These are phyloP conservation scores for Fusarium longipes DNA, from an alignment of 2,329 filamentous ascomycete species.

Conservation along the genomic window DNA sequence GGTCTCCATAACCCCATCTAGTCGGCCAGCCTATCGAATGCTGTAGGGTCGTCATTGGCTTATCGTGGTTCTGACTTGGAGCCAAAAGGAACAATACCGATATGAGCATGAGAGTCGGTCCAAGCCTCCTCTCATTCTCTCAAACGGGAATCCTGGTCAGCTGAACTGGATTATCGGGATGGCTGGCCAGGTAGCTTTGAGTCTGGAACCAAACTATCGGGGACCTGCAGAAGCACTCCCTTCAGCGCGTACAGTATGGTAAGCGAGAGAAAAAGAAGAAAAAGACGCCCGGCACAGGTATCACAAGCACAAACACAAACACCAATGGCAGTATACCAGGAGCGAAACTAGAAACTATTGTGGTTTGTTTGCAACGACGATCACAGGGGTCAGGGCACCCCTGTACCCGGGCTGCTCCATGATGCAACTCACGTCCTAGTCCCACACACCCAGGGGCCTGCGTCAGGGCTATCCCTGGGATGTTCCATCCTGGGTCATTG, in stretches of 20 bases:
- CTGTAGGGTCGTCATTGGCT: constrained; percentile 35
- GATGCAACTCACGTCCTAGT: constrained; percentile 31
- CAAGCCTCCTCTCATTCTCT: constrained; percentile 13
- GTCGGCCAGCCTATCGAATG: constrained; percentile 15
- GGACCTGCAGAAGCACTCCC: constrained; percentile 29
- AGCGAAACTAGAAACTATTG: constrained; percentile 27
- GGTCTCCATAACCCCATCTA: constrained; percentile 27
- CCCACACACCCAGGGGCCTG: constrained; percentile 31
- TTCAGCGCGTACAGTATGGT: constrained; percentile 11
- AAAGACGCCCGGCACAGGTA: not conserved
- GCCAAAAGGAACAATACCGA: constrained; percentile 28
- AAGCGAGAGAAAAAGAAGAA: constrained; percentile 19
- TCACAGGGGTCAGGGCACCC: constrained; percentile 25
- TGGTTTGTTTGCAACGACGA: constrained; percentile 29
- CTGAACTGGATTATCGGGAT: constrained; percentile 15
- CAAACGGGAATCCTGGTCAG: constrained; percentile 16
- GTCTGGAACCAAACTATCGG: constrained; percentile 24
- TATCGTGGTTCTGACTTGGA: not conserved
- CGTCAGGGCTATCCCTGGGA: constrained; percentile 24
- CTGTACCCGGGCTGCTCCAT: constrained; percentile 20
- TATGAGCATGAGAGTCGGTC: constrained; percentile 6
- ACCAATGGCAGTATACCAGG: constrained; percentile 25
- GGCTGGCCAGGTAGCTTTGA: constrained; percentile 9
- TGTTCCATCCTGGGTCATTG: constrained; percentile 21
- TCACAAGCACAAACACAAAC: constrained; percentile 22